Base-by-base conservation (phyloP, 116 monocot genomes). In the Zostera marina region DNA sequence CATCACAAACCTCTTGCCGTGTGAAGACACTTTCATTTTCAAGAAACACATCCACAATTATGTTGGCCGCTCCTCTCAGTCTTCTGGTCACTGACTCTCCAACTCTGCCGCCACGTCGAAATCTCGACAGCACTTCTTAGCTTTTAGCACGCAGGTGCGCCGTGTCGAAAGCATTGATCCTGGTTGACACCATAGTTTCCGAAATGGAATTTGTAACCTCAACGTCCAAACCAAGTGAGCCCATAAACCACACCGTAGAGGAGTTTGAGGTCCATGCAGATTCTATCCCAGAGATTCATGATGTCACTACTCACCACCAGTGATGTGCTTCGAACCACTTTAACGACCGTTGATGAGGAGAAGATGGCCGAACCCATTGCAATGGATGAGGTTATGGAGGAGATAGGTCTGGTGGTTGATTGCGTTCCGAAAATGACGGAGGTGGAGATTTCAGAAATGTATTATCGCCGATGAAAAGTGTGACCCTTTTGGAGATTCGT, bases 311-410 rank as follows among this genome's bases (percentile, higher is more conserved):
- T n/a, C n/a, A 53, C 52, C 39, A 42, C 85, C 88, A 55, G 75
- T 44, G 67, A 94, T 52, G 74, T 70, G 65, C 40, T 63, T 59
- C 53, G 84, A 84, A 39, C 84, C 88, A 22, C 77, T 77, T 8
- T 76, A 69, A 17, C 68, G 74, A 66, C 87, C 93, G 41, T 71
- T 80, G 66, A 93, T 63, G 48, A 70, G 60, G 47, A 88, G 68
- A 53, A 93, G 84, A 54, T 93, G 93, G 58, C 88, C 94, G 68
- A 77, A 94, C 47, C 94, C 94, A 44, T 88, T 85, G 73, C 94
- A 84, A 70, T 94, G 94, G 71, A 94, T 52, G 48, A 94, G 77
- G 41, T 85, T 88, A 67, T 94, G 88, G 68, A 94, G 88, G 52
- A 94, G 73, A 57, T 88, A 77, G 44, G 41, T 70, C 41, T 52